A percentile compares a stretch with the other conserved stretches of the same genome.
Evolutionary conservation across 352 stramenopile genomes (phyloP).

Genomic region (Phytophthora europaea): DNA sequence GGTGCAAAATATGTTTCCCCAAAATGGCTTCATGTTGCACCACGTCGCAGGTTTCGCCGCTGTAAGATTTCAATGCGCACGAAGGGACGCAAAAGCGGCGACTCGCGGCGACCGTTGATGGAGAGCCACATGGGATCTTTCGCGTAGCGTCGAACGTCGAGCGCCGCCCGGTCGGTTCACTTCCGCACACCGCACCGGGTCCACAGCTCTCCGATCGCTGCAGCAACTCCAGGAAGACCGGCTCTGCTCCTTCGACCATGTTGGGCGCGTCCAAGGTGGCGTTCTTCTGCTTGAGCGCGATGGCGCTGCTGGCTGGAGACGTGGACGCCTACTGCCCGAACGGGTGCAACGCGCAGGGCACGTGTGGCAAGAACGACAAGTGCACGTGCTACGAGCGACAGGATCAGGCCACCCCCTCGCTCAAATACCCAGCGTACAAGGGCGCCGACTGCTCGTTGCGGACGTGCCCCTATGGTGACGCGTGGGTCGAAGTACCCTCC

Average conservation of each 20-base stretch:
- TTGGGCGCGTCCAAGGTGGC: constrained; percentile 51
- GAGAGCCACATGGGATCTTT: constrained; percentile 35
- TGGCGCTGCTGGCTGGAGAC: constrained; percentile 43
- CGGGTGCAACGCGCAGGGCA: constrained; percentile 88
- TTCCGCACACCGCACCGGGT: constrained; percentile 23
- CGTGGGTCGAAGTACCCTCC: constrained; percentile 73
- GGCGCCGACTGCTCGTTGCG: constrained; percentile 84
- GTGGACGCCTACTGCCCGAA: constrained; percentile 82
- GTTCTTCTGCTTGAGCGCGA: constrained; percentile 44
- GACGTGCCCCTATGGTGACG: constrained; percentile 77
- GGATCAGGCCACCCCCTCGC: constrained; percentile 44
- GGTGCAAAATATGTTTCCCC: constrained; percentile 5
- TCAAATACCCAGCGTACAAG: constrained; percentile 69
- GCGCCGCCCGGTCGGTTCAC: constrained; percentile 7
- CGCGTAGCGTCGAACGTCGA: neutral
- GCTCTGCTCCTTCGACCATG: constrained; percentile 37
- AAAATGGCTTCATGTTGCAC: neutral
- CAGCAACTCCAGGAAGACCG: constrained; percentile 1
- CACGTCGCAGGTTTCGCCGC: neutral
- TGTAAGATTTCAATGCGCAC: constrained; percentile 13
- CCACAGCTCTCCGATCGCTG: constrained; percentile 7
- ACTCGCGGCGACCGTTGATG: constrained; percentile 32
- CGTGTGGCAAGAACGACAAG: constrained; percentile 91
- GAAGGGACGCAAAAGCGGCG: constrained; percentile 26
- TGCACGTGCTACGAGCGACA: constrained; percentile 93